Base-by-base conservation (phyloP, 257 asterid species). In the Penstemon barbatus region DNA sequence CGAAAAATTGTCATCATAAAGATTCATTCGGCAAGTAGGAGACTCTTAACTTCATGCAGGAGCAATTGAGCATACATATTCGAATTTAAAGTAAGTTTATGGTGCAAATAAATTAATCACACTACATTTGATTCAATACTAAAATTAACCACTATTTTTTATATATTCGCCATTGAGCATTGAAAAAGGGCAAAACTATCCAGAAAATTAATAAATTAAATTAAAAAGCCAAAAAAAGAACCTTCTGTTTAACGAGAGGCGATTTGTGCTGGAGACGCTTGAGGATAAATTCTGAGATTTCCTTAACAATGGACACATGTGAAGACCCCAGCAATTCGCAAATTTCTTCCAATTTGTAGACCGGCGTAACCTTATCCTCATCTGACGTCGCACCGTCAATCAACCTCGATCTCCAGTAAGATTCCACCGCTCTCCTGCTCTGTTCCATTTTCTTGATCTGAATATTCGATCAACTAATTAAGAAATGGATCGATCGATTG, bases 351-450 rank as follows among this genome's bases (percentile, higher is more conserved):
- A 93, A 72, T 77, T 93, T 93, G 87, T 93, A 93, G 40, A 93
- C 98, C 57, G 98, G 95, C 49, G 98, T 79, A 61, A 93, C 96
- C 86, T 90, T 93, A 70, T 93, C 97, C 89, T 93, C 97, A 54
- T 93, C 96, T 56, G 95, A 84, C 66, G 99, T 93, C 41, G 92
- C 96, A 33, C 77, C 95, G 49, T 93, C 99, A 61, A 93, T 76
- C 89, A 87, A 76, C 74, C 81, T 79, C 58, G 95, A 88, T 82
- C 99, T 80, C 99, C 99, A 88, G 74, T 93, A 93, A 11, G 99
- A 90, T 80, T 94, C 99, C 71, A 94, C 99, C 52, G 97, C 99
- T 77, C 96, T 77, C 87, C 96, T 85, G 86, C 99, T 91, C 81
- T 88, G 93, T 76, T 94, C 97, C 99, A 94, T 92, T 60, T 55